A percentile compares a stretch with the other conserved stretches of the same genome.
phyloP scores from a whole-genome alignment of 2,329 filamentous ascomycete genomes.

The Diaporthe amygdali region DNA sequence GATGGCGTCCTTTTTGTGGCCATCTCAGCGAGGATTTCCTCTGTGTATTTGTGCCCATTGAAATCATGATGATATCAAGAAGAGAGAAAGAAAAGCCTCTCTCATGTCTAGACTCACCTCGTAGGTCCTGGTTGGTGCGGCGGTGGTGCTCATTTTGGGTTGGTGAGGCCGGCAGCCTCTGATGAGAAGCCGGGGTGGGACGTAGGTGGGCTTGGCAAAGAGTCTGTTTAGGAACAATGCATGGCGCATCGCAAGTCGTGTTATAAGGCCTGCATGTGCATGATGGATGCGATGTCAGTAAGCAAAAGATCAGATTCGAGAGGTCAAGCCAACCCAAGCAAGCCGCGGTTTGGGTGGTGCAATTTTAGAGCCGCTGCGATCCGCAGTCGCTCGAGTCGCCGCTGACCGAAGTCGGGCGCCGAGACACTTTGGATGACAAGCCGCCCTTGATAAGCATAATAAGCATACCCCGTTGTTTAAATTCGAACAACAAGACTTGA shows the following conservation, averaged over 20 bases:
- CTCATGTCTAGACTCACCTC: conserved; percentile 11
- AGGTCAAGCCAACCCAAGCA: not conserved
- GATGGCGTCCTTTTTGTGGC: conserved; percentile 73
- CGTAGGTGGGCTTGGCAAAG: not conserved
- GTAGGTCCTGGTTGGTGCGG: conserved; percentile 16
- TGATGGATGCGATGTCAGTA: not conserved
- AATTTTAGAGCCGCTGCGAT: conserved; percentile 7
- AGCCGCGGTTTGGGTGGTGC: not conserved
- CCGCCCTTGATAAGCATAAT: not conserved
- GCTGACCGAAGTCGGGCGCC: conserved; percentile 23
- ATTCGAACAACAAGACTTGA: not conserved
- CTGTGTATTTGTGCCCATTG: not conserved
- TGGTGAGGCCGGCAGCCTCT: not conserved
- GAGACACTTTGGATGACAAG: not conserved
- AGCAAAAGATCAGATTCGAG: not conserved
- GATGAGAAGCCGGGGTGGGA: not conserved
- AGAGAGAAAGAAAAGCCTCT: not conserved
- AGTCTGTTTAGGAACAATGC: not conserved
- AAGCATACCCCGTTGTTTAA: not conserved
- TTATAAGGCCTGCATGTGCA: not conserved
- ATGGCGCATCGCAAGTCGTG: conserved; percentile 23
- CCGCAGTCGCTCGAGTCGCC: conserved; percentile 14
- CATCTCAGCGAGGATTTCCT: not conserved
- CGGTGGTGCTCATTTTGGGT: conserved; percentile 22
- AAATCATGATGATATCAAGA: not conserved